A percentile compares a stretch with the other conserved stretches of the same genome.
These are phyloP conservation scores for Calcarisporium arbuscula DNA, from an alignment of 2,329 filamentous ascomycete species.

Conservation along the genomic window DNA sequence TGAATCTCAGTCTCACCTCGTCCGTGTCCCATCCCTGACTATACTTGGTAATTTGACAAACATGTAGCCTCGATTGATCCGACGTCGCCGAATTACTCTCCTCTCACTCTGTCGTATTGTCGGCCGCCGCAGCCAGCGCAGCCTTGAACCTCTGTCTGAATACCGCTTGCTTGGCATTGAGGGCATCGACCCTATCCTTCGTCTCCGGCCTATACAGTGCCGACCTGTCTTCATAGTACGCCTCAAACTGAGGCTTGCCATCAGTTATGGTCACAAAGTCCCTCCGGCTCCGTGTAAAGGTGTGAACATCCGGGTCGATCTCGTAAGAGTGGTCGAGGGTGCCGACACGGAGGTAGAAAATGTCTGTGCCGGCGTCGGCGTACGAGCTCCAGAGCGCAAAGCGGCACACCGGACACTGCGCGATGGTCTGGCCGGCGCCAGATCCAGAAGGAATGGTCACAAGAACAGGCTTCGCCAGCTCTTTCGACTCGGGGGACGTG, in stretches of 20 bases:
- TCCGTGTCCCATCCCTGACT: no score
- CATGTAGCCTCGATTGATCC: no score
- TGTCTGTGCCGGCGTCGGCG: conserved; percentile 19
- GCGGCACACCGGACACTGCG: conserved; percentile 35
- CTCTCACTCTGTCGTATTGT: no score
- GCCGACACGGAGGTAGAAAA: conserved; percentile 35
- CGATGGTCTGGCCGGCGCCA: conserved; percentile 32
- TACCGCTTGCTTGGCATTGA: conserved; percentile 16
- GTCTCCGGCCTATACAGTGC: conserved; percentile 26
- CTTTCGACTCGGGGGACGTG: background rate
- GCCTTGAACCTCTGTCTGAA: no score
- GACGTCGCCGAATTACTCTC: no score
- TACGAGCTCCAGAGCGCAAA: conserved; percentile 37
- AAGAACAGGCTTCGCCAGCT: conserved; percentile 11
- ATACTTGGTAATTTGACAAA: no score
- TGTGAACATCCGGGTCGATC: conserved; percentile 38
- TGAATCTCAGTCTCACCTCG: no score
- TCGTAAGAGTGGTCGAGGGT: conserved; percentile 34
- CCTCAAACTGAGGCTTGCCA: conserved; percentile 29
- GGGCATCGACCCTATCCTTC: conserved; percentile 19
- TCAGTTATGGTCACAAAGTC: conserved; percentile 30
- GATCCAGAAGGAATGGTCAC: conserved; percentile 31
- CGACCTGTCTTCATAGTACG: conserved; percentile 24
- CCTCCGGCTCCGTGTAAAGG: conserved; percentile 32
- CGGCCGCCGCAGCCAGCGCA: no score